A percentile compares a stretch with the other conserved stretches of the same genome.
Conservation (phyloP, 768 basidiomycete genomes). For the Leccinum sublutescens region DNA sequence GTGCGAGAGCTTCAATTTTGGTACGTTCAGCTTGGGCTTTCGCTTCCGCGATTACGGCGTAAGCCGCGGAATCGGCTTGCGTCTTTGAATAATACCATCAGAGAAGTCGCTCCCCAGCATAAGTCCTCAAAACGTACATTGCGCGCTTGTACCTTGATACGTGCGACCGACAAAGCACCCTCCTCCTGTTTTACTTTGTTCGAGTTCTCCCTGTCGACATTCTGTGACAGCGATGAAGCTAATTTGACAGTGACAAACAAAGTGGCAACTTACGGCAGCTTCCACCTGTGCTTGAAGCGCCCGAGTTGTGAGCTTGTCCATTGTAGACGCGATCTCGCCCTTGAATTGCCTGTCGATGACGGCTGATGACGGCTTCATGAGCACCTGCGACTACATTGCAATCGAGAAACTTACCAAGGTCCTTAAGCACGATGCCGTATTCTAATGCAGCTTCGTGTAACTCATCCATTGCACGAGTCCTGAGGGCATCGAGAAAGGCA, state of each 20-base stretch:
- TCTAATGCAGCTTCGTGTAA: slow-evolving; percentile 78
- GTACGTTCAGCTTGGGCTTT: slow-evolving; percentile 66
- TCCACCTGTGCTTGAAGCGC: slow-evolving; percentile 87
- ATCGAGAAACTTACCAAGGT: slow-evolving; percentile 51
- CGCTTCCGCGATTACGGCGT: slow-evolving; percentile 69
- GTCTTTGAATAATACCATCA: slow-evolving; percentile 39
- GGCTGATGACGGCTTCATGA: slow-evolving; percentile 40
- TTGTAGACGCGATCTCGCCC: slow-evolving; percentile 80
- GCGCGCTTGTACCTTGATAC: slow-evolving; percentile 67
- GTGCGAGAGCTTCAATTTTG: slow-evolving; percentile 72
- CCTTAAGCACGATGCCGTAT: slow-evolving; percentile 81
- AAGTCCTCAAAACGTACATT: slow-evolving; percentile 34
- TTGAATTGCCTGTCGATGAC: slow-evolving; percentile 89
- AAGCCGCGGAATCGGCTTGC: slow-evolving; percentile 74
- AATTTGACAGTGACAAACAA: background rate
- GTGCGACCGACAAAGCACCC: slow-evolving; percentile 72
- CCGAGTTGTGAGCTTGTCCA: slow-evolving; percentile 83
- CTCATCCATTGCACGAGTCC: slow-evolving; percentile 85
- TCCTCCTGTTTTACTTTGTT: slow-evolving; percentile 87
- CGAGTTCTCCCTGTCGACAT: slow-evolving; percentile 84
- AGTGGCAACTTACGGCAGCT: slow-evolving; percentile 56
- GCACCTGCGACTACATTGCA: background rate
- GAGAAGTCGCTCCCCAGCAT: background rate
- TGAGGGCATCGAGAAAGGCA: slow-evolving; percentile 78
- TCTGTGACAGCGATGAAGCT: slow-evolving; percentile 38